A percentile compares a stretch with the other conserved stretches of the same genome.
phyloP scores from a whole-genome alignment of 2,329 filamentous ascomycete genomes.

The Pseudopithomyces maydicus region DNA sequence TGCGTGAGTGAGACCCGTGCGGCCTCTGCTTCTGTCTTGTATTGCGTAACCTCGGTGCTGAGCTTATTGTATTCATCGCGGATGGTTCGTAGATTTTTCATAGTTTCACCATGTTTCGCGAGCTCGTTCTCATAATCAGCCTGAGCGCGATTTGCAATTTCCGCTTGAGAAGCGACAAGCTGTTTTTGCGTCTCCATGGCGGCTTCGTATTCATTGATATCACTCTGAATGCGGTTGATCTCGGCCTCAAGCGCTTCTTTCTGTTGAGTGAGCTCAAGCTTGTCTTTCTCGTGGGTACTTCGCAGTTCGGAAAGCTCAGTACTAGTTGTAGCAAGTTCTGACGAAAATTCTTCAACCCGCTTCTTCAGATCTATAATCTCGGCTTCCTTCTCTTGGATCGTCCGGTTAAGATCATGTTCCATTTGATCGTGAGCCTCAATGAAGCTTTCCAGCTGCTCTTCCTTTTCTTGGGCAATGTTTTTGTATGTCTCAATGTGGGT shows the following conservation, averaged over 20 bases:
- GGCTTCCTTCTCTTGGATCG: slow-evolving; percentile 76
- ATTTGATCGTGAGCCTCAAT: slow-evolving; percentile 73
- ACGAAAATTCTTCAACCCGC: slow-evolving; percentile 80
- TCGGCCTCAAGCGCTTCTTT: slow-evolving; percentile 80
- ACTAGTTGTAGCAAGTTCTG: slow-evolving; percentile 81
- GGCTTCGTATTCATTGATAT: slow-evolving; percentile 78
- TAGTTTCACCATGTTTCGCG: slow-evolving; percentile 94
- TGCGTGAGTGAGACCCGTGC: slow-evolving; percentile 78
- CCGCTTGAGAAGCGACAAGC: slow-evolving; percentile 88
- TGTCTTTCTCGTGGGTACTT: slow-evolving; percentile 76
- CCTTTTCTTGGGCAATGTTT: slow-evolving; percentile 81
- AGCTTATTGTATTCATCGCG: slow-evolving; percentile 82
- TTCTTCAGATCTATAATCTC: slow-evolving; percentile 82
- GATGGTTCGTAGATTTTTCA: slow-evolving; percentile 78
- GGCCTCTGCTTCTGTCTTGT: slow-evolving; percentile 82
- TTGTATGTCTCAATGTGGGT: slow-evolving; percentile 86
- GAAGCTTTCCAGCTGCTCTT: slow-evolving; percentile 83
- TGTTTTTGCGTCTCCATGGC: slow-evolving; percentile 86
- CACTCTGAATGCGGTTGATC: slow-evolving; percentile 79
- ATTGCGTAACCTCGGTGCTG: slow-evolving; percentile 75
- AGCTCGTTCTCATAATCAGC: slow-evolving; percentile 95
- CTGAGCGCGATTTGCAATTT: slow-evolving; percentile 91
- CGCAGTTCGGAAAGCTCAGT: slow-evolving; percentile 80
- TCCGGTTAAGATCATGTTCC: slow-evolving; percentile 79
- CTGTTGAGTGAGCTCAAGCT: slow-evolving; percentile 77